Percentiles rank a stretch among this genome's conserved stretches.
Conservation (phyloP, 176 grass and related monocot species). For the Aegilops umbellulata region DNA sequence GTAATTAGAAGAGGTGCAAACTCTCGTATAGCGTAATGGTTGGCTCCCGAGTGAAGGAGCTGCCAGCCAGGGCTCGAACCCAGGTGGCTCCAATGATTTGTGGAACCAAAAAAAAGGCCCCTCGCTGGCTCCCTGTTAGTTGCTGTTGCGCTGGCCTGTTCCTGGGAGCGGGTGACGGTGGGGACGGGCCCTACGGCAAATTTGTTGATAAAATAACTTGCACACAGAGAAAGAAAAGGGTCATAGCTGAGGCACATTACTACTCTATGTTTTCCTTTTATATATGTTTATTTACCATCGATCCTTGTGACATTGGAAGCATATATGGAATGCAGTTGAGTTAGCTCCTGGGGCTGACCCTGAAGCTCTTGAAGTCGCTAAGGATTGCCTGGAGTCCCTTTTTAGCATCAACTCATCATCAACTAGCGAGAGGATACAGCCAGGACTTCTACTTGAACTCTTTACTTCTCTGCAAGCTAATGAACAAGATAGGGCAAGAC, state of each 20-base stretch:
- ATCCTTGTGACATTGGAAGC: constrained; percentile 6
- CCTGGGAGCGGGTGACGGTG: too few relatives aligned
- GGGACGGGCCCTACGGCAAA: neutral
- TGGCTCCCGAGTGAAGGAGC: too few relatives aligned
- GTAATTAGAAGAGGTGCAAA: neutral
- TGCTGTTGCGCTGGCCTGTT: too few relatives aligned
- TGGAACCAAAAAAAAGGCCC: too few relatives aligned
- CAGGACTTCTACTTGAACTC: constrained; percentile 57
- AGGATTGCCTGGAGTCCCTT: constrained; percentile 53
- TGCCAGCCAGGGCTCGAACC: too few relatives aligned
- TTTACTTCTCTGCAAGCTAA: constrained; percentile 41
- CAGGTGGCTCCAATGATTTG: too few relatives aligned
- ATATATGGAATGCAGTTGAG: constrained; percentile 52
- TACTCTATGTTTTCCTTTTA: neutral
- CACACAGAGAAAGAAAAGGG: neutral
- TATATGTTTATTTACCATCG: neutral
- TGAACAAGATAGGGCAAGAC: constrained; percentile 17
- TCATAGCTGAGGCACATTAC: neutral
- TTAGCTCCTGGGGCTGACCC: constrained; percentile 47
- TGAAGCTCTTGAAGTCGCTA: constrained; percentile 70
- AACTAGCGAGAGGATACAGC: constrained; percentile 25
- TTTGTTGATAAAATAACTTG: neutral
- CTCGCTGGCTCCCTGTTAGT: too few relatives aligned
- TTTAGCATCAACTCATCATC: constrained; percentile 49
- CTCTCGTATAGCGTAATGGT: neutral